Evolutionary conservation across 306 rosid genomes (phyloP).

Genomic region (Ceratonia siliqua): DNA sequence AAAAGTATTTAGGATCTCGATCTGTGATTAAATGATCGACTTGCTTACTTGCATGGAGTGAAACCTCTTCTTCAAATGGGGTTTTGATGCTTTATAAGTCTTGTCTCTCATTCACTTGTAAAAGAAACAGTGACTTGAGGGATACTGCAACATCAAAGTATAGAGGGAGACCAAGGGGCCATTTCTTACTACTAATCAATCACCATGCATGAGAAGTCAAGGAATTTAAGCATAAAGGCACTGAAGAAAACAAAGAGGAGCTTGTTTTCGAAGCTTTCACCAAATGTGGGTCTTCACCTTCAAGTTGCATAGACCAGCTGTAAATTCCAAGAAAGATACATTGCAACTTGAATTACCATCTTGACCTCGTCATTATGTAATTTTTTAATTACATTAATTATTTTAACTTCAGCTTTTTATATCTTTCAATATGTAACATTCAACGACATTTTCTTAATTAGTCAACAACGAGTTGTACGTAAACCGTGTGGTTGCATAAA

Average conservation of each 20-base stretch:
- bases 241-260: conserved; percentile 38
- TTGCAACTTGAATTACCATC: conserved; percentile 5
- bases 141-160: conserved; percentile 32
- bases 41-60: conserved; percentile 60
- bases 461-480: too few species aligned
- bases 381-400: too few species aligned
- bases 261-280: conserved; percentile 77
- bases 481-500: too few species aligned
- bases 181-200: conserved; percentile 37
- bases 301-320: conserved; percentile 52
- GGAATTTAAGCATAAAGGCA: conserved; percentile 48
- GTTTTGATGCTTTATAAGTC: conserved; percentile 38
- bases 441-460: too few species aligned
- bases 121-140: conserved; percentile 46
- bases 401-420: too few species aligned
- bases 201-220: conserved; percentile 56
- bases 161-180: not conserved
- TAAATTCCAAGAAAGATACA: conserved; percentile 26
- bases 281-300: conserved; percentile 73
- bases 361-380: conserved; percentile 8
- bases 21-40: not conserved
- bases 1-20: not conserved
- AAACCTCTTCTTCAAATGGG: conserved; percentile 37
- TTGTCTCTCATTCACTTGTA: conserved; percentile 31
- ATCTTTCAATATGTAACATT: too few species aligned